These are phyloP conservation scores for Lentinula lateritia DNA, from an alignment of 768 basidiomycete genomes.

Conservation along the genomic window DNA sequence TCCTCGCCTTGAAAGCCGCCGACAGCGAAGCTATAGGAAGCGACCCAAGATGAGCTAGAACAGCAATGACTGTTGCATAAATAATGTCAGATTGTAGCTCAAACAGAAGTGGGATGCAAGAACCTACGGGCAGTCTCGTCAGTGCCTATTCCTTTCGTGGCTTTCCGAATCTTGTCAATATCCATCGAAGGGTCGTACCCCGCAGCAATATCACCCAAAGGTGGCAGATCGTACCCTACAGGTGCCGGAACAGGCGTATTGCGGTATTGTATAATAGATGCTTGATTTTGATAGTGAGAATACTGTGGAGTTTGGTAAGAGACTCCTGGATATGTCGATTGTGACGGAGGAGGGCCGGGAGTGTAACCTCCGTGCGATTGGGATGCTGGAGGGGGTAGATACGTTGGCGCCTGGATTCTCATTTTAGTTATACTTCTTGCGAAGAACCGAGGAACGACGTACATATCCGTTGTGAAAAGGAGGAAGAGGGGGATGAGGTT, in stretches of 20 bases:
- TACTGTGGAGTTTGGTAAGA: not conserved
- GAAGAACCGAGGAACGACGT: not conserved
- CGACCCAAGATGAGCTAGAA: not conserved
- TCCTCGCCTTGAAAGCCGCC: conserved; percentile 2
- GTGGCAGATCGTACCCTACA: not conserved
- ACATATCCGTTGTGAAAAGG: not conserved
- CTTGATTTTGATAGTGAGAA: not conserved
- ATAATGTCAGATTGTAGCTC: not conserved
- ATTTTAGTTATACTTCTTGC: not conserved
- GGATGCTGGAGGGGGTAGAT: not conserved
- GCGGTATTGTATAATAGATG: not conserved
- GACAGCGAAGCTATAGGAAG: conserved; percentile 4
- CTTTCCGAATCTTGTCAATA: conserved; percentile 5
- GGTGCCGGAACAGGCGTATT: conserved; percentile 3
- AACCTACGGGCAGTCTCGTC: conserved; percentile 6
- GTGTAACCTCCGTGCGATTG: not conserved
- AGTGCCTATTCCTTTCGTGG: conserved; percentile 7
- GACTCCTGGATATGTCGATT: not conserved
- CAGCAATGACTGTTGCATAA: not conserved
- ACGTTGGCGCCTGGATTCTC: not conserved
- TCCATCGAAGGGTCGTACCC: conserved; percentile 6
- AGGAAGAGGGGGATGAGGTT: not conserved
- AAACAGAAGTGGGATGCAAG: not conserved
- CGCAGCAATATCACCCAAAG: not conserved
- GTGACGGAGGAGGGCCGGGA: not conserved